phyloP scores from a whole-genome alignment of 805 yeast genomes.

The Groenewaldozyma salmanticensis region DNA sequence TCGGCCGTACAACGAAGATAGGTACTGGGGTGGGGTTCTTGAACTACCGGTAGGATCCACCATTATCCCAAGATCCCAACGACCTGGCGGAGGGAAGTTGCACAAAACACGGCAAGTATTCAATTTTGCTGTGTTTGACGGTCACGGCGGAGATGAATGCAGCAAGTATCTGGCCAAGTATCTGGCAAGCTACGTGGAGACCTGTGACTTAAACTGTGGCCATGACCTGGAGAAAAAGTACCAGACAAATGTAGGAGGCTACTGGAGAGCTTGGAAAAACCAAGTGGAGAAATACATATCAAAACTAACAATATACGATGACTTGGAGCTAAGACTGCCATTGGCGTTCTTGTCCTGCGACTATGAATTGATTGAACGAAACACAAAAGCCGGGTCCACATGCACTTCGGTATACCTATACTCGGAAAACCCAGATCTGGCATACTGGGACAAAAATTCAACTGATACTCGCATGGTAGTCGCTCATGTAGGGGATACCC shows the following conservation, averaged over 20 bases:
- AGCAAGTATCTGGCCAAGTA: constrained; percentile 47
- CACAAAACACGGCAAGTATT: constrained; percentile 36
- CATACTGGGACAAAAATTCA: constrained; percentile 27
- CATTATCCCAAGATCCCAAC: constrained; percentile 17
- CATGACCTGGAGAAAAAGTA: constrained; percentile 44
- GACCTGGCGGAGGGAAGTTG: constrained; percentile 1
- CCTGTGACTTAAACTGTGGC: constrained; percentile 29
- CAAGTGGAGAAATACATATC: constrained; percentile 32
- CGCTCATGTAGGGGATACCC: constrained; percentile 90
- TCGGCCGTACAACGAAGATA: constrained; percentile 73
- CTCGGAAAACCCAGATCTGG: constrained; percentile 29
- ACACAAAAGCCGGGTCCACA: constrained; percentile 53
- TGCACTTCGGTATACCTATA: constrained; percentile 57
- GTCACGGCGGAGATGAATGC: constrained; percentile 86
- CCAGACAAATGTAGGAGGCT: constrained; percentile 55
- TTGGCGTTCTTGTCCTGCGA: constrained; percentile 60
- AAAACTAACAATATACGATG: constrained; percentile 35
- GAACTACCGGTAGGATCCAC: constrained; percentile 32
- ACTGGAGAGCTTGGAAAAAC: constrained; percentile 73
- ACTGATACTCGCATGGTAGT: constrained; percentile 60
- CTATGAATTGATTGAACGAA: constrained; percentile 35
- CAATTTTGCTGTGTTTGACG: constrained; percentile 76
- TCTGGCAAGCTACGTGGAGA: constrained; percentile 46
- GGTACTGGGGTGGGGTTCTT: constrained; percentile 56
- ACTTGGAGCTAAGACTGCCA: constrained; percentile 50